These are phyloP conservation scores for Trichosanthes truncata DNA, from an alignment of 306 rosid genomes.

Conservation along the genomic window DNA sequence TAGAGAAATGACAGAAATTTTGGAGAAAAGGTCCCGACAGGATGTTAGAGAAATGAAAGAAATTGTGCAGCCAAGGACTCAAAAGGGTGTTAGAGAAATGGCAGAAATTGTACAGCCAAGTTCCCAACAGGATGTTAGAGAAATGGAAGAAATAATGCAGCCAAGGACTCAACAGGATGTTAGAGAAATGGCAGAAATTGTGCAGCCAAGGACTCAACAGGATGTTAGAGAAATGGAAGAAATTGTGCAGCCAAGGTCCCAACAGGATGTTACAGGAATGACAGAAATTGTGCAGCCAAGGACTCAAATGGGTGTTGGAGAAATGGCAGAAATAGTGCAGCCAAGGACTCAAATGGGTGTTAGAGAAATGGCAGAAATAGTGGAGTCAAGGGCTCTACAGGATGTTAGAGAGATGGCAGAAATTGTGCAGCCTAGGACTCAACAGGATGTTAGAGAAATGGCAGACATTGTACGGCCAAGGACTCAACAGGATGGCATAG, in stretches of 20 bases:
- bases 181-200: background rate
- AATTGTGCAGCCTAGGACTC: background rate
- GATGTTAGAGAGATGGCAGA: background rate
- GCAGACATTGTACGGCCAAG: background rate
- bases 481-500: background rate
- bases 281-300: constrained; percentile 37
- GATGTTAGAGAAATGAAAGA: background rate
- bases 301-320: constrained; percentile 24
- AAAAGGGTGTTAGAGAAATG: background rate
- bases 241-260: background rate
- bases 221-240: background rate
- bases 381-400: background rate
- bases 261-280: background rate
- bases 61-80: background rate
- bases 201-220: background rate
- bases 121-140: background rate
- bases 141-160: background rate
- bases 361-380: background rate
- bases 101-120: background rate
- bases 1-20: background rate
- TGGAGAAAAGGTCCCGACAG: background rate
- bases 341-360: background rate
- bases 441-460: background rate
- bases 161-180: background rate
- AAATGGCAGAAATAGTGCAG: background rate